Base-by-base conservation (phyloP, 2,329 filamentous ascomycete genomes). In the Emergomyces africanus region DNA sequence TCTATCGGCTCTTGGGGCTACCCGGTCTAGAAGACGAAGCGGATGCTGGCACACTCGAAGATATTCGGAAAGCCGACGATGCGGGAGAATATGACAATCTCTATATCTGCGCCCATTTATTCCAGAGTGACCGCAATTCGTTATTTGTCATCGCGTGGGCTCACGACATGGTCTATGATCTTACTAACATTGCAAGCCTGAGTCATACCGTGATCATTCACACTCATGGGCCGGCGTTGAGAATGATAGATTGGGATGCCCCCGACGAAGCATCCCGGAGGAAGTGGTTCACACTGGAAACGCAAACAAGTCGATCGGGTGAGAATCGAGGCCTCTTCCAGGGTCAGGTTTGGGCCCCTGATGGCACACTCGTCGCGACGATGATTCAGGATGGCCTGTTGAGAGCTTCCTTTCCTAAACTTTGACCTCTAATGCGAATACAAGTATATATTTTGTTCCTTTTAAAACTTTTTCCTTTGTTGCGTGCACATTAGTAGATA, bases 61-160 rank as follows among this genome's bases (percentile, higher is more conserved):
- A 58, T n/a, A 57, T 63, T 33, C 44, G 59, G 8, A 57, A 57
- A 20, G 67, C 61, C 39, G 71, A 71, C 18, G 59, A 65, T 57
- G 69, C 57, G 15, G 74, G 66, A 60, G 71, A 67, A 61, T 72
- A 67, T 55, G 75, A 79, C 37, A 83, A 83, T 62, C 67, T 83
- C 20, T 81, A 83, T 62, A 77, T 80, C 0, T 81, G 78, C 63
- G 80, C 79, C 2, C 81, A 84, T 66, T 70, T 83, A 49, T 83
- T 82, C 64, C 77, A 80, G 0, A 79, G 77, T 39, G 81, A 83
- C 63, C 75, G 78, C 28, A 83, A 83, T 59, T 78, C 78, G 20
- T 68, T 83, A 14, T 77, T 78, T 66, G 68, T 81, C 50, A 74
- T 82, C 1, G 72, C 78, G 2, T 79, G 79, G 25, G 76, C 79